phyloP scores from a whole-genome alignment of 805 yeast genomes.

The Ogataea chonburiensis region DNA sequence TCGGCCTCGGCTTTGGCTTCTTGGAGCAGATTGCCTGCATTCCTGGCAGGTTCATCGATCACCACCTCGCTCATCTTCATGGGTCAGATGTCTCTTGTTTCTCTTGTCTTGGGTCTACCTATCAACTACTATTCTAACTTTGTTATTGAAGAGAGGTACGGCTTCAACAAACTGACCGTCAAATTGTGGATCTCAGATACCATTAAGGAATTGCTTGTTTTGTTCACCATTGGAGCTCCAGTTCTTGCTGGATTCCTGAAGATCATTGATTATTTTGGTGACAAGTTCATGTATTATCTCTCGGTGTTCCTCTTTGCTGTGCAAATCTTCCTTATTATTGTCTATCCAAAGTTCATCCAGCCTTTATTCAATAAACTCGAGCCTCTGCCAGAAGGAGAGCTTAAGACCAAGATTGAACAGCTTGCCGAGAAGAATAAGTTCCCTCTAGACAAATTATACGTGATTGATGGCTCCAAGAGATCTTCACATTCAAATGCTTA shows the following conservation, averaged over 20 bases:
- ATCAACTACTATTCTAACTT: constrained; percentile 73
- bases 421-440: constrained; percentile 74
- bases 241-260: constrained; percentile 72
- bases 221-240: constrained; percentile 66
- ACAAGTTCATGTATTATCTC: constrained; percentile 75
- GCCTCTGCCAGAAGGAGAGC: constrained; percentile 87
- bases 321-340: constrained; percentile 70
- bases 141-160: constrained; percentile 87
- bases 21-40: constrained; percentile 27
- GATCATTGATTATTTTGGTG: constrained; percentile 78
- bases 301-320: constrained; percentile 68
- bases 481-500: constrained; percentile 97
- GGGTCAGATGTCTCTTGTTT: constrained; percentile 46
- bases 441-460: constrained; percentile 84
- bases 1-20: constrained; percentile 40
- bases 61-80: constrained; percentile 71
- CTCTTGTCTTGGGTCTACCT: constrained; percentile 63
- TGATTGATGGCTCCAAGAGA: constrained; percentile 95
- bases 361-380: constrained; percentile 91
- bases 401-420: constrained; percentile 75
- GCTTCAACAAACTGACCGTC: constrained; percentile 84
- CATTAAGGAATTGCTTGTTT: constrained; percentile 56
- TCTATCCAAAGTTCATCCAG: constrained; percentile 82
- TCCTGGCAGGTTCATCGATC: constrained; percentile 50
- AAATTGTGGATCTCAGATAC: constrained; percentile 71